Evolutionary conservation across 2,329 filamentous ascomycete genomes (phyloP), one percentile per base, ranked within the genome.

Genomic region (Stenocarpella maydis): DNA sequence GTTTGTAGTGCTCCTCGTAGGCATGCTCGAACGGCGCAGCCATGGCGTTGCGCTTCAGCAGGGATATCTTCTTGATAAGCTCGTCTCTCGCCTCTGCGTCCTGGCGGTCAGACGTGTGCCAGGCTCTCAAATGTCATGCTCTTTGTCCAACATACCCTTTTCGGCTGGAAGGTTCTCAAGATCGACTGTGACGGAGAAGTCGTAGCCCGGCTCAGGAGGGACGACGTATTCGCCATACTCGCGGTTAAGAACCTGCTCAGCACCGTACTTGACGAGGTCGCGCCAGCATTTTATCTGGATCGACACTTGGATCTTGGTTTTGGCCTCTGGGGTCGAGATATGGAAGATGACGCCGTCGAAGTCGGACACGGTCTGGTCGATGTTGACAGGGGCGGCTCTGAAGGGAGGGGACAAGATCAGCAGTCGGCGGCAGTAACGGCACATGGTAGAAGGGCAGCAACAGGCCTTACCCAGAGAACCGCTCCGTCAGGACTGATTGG

Each of bases 311-410:
- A 99, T 98, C 83, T 97, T 94, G 61, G 93, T 91, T 86, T 98
- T 98, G 72, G 90, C 85, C 81, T 97, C 94, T 70, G 95, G 96
- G 1, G 96, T 99, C 45, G 95, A 98, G 78, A 99, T 95, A 82
- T 99, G 96, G 83, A 98, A 99, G 75, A 93, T 97, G 76, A 98
- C 96, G 79, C 95, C 95, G 83, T 99, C 97, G 79, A 99, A 99
- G 83, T 99, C 96, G 79, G 95, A 98, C 72, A 98, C 94, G 73
- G 97, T 94, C 85, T 99, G 96, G 83, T 99, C 97, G 80, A 99
- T 97, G 75, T 93, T 94, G 70, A 90, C 88, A 70, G 94, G 94
- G 75, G 93, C 84, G 80, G 92, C 92, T 82, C 95, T 98, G 77
- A 69, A 71, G 71, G 73, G 73, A 76, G 76, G 74, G 75, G 28